Percentiles rank a stretch among this genome's conserved stretches.
Conservation (phyloP, 2,329 filamentous ascomycete species). For the Periconia sp. region DNA sequence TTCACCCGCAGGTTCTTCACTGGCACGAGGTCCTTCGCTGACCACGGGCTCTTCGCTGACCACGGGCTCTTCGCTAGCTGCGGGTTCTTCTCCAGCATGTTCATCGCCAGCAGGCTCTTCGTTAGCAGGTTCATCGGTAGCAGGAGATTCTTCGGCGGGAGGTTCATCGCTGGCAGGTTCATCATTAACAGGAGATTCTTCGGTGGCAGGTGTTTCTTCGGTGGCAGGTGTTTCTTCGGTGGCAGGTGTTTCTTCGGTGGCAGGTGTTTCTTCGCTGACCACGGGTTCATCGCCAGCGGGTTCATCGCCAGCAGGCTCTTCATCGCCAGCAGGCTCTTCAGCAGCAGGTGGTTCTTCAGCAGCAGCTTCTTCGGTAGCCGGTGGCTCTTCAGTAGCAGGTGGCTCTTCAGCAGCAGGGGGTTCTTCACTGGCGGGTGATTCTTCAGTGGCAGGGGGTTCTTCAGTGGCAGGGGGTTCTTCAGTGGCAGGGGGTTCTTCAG, state of each 20-base stretch:
- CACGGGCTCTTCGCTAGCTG: background rate
- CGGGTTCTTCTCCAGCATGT: too few species aligned
- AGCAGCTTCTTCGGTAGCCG: background rate
- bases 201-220: slow-evolving; percentile 4
- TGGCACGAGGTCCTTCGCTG: background rate
- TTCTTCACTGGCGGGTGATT: background rate
- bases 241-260: background rate
- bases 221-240: slow-evolving; percentile 2
- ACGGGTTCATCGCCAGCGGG: too few species aligned
- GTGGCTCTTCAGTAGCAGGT: background rate
- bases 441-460: background rate
- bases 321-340: background rate
- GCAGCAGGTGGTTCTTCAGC: slow-evolving; percentile 1
- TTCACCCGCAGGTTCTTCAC: background rate
- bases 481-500: slow-evolving; percentile 3
- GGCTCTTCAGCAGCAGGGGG: background rate
- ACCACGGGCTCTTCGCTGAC: background rate
- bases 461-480: slow-evolving; percentile 4
- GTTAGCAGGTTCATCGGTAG: background rate
- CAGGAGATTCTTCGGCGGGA: background rate
- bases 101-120: too few species aligned
- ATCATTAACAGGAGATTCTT: background rate
- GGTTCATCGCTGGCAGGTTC: background rate
- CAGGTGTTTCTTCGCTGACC: too few species aligned
- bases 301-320: too few species aligned